Conservation (phyloP, 192 early-diverging fungal genomes). For the Linnemannia exigua region DNA sequence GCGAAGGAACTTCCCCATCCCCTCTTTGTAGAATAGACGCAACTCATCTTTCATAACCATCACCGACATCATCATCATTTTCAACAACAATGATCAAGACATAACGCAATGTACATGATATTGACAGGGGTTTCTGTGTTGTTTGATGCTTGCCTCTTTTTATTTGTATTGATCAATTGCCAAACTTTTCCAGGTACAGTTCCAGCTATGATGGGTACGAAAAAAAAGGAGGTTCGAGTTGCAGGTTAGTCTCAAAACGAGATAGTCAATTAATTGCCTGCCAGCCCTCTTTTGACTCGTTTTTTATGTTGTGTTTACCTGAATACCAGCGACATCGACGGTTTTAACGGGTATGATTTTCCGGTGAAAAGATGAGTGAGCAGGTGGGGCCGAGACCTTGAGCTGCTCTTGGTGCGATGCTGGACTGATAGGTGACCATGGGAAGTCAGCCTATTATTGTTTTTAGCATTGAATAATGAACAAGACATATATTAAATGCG, state of each 20-base stretch:
- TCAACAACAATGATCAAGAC: not conserved
- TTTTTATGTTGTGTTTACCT: conserved; percentile 21
- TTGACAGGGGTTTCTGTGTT: not conserved
- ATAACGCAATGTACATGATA: not conserved
- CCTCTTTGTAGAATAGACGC: conserved; percentile 50
- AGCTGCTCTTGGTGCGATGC: not conserved
- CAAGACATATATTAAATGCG: not conserved
- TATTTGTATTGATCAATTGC: not conserved
- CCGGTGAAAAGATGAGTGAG: not conserved
- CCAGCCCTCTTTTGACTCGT: too few species aligned
- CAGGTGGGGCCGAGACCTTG: conserved; percentile 18
- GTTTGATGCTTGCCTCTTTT: not conserved
- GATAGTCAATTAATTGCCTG: too few species aligned
- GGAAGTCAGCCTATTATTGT: conserved; percentile 26
- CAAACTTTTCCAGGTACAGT: conserved; percentile 23
- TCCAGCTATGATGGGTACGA: conserved; percentile 16
- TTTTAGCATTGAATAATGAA: not conserved
- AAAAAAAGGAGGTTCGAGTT: not conserved
- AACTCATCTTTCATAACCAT: not conserved
- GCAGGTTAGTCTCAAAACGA: not conserved
- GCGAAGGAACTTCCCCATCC: conserved; percentile 47
- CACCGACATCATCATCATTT: not conserved
- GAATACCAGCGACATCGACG: conserved; percentile 33
- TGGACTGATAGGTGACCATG: conserved; percentile 38
- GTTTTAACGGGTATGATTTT: conserved; percentile 54